Conservation (phyloP, 75 land plant genomes). For the Pinus taeda region DNA sequence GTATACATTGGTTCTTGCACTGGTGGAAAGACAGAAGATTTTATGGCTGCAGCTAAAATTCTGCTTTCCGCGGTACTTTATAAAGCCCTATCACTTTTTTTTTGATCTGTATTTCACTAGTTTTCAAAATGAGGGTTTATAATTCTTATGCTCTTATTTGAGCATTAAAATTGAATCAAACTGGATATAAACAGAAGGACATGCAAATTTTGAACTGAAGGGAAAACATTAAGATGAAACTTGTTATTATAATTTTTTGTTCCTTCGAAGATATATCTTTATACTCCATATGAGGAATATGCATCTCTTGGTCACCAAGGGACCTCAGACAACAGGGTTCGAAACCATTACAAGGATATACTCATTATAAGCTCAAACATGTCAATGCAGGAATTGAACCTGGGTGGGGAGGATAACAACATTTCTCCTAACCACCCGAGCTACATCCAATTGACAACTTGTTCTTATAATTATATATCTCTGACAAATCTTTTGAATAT, state of each 20-base stretch:
- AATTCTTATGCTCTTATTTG: neutral
- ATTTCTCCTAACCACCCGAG: too few relatives aligned
- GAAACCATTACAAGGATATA: too few relatives aligned
- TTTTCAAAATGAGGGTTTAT: neutral
- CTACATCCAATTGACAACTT: too few relatives aligned
- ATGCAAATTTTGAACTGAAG: neutral
- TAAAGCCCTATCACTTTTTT: neutral
- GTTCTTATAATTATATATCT: neutral
- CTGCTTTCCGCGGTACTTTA: conserved; percentile 57
- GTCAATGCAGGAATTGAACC: too few relatives aligned
- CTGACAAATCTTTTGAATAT: neutral
- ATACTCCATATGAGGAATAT: too few relatives aligned
- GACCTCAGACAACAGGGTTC: too few relatives aligned
- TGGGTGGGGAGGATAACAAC: too few relatives aligned
- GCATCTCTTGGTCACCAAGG: too few relatives aligned
- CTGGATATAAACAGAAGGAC: neutral
- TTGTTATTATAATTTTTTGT: neutral
- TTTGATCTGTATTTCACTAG: neutral
- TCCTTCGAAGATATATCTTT: too few relatives aligned
- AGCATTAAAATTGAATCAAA: too few relatives aligned
- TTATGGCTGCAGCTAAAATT: conserved; percentile 83
- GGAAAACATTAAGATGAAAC: neutral
- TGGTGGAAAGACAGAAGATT: conserved; percentile 97
- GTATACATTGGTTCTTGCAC: conserved; percentile 98
- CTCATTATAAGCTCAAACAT: too few relatives aligned